Percentiles rank a stretch among this genome's conserved stretches.
phyloP scores from a whole-genome alignment of 805 yeast genomes.

The Suhomyces prunicola region DNA sequence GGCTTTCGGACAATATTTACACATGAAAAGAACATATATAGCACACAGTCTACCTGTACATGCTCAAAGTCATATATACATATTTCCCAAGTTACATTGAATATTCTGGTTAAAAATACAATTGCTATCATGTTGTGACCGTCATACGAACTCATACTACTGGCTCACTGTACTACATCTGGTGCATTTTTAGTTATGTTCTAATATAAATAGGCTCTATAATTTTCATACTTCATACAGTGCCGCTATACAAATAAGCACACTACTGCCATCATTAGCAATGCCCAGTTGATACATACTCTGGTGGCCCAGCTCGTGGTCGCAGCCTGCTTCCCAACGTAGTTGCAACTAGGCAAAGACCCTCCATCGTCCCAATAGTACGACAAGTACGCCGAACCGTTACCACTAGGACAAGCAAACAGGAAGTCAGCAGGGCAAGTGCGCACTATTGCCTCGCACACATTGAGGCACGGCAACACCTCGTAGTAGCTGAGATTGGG shows the following conservation, averaged over 20 bases:
- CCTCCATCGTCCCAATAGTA: conserved; percentile 40
- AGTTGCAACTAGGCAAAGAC: conserved; percentile 34
- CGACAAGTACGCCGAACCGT: conserved; percentile 33
- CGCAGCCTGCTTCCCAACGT: conserved; percentile 23
- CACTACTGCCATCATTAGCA: conserved; percentile 4
- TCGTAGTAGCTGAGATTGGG: conserved; percentile 69
- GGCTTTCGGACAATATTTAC: no score
- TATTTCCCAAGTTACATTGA: no score
- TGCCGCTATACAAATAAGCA: not conserved
- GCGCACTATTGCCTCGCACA: conserved; percentile 73
- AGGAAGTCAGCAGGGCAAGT: conserved; percentile 80
- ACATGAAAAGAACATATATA: no score
- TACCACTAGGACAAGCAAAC: conserved; percentile 65
- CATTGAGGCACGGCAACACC: conserved; percentile 79
- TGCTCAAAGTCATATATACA: no score
- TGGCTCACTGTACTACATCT: no score
- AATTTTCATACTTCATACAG: not conserved
- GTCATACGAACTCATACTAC: no score
- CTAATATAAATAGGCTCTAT: no score
- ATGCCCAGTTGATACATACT: conserved; percentile 12
- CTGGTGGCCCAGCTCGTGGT: conserved; percentile 6
- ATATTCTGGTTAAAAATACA: no score
- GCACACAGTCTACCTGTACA: no score
- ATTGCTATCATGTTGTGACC: no score
- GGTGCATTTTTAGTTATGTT: no score